phyloP scores from a whole-genome alignment of 2,329 filamentous ascomycete species.

The Pseudogymnoascus sp. region DNA sequence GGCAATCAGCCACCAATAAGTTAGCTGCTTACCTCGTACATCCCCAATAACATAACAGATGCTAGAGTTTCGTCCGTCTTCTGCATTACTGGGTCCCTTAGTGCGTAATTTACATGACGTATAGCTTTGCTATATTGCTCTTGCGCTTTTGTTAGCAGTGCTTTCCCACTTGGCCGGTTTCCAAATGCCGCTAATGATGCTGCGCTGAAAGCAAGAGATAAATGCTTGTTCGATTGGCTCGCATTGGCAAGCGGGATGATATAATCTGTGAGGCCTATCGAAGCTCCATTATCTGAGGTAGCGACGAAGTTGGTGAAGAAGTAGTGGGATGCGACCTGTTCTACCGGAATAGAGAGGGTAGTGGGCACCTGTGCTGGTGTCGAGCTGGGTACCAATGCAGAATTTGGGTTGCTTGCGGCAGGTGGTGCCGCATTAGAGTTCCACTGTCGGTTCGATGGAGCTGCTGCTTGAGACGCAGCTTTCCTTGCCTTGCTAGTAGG shows the following conservation, averaged over 20 bases:
- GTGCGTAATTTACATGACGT: constrained; percentile 43
- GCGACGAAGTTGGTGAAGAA: constrained; percentile 57
- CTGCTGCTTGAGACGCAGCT: background rate
- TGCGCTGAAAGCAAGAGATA: constrained; percentile 51
- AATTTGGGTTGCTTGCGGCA: background rate
- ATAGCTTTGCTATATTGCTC: constrained; percentile 49
- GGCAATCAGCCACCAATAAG: background rate
- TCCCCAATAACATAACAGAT: constrained; percentile 50
- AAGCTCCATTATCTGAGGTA: constrained; percentile 42
- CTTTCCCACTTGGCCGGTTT: constrained; percentile 39
- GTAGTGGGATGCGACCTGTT: constrained; percentile 50
- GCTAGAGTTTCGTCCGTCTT: constrained; percentile 52
- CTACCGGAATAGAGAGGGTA: constrained; percentile 40
- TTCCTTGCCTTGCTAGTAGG: constrained; percentile 1
- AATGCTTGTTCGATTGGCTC: constrained; percentile 38
- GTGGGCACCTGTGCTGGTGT: constrained; percentile 25
- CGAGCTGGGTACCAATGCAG: constrained; percentile 14
- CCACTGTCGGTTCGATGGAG: background rate
- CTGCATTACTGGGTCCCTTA: constrained; percentile 43
- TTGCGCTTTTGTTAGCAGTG: constrained; percentile 37
- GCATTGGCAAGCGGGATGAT: constrained; percentile 47
- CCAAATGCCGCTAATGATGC: constrained; percentile 51
- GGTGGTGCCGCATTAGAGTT: background rate
- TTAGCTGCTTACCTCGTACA: constrained; percentile 45
- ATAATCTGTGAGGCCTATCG: constrained; percentile 52